phyloP scores from a whole-genome alignment of 2,329 filamentous ascomycete genomes.

The Fusarium sambucinum region DNA sequence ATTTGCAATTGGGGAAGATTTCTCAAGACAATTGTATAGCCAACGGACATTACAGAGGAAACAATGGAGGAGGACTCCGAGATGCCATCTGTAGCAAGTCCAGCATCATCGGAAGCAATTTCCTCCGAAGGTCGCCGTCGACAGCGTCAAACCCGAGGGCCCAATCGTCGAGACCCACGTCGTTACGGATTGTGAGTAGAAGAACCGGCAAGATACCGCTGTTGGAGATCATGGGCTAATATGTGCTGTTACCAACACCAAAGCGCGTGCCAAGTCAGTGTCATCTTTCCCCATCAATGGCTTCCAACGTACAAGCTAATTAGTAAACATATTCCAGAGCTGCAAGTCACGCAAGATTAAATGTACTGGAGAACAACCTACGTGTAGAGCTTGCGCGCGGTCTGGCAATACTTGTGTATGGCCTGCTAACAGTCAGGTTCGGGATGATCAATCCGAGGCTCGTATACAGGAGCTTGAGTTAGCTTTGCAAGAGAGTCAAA shows the following conservation, averaged over 20 bases:
- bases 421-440: not conserved
- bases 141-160: not conserved
- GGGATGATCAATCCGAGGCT: not conserved
- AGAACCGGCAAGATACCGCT: not conserved
- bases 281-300: not conserved
- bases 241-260: not conserved
- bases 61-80: not conserved
- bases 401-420: not conserved
- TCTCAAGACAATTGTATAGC: too few relatives aligned
- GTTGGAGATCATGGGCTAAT: not conserved
- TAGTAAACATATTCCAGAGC: not conserved
- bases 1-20: too few relatives aligned
- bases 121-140: not conserved
- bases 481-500: not conserved
- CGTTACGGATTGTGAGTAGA: not conserved
- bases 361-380: not conserved
- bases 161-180: not conserved
- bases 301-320: not conserved
- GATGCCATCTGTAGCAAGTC: not conserved
- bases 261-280: not conserved
- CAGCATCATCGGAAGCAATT: not conserved
- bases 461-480: not conserved
- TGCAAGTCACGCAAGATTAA: slow-evolving; percentile 1
- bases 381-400: not conserved
- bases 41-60: too few relatives aligned